phyloP scores from a whole-genome alignment of 306 rosid species.

The Leucaena leucocephala region DNA sequence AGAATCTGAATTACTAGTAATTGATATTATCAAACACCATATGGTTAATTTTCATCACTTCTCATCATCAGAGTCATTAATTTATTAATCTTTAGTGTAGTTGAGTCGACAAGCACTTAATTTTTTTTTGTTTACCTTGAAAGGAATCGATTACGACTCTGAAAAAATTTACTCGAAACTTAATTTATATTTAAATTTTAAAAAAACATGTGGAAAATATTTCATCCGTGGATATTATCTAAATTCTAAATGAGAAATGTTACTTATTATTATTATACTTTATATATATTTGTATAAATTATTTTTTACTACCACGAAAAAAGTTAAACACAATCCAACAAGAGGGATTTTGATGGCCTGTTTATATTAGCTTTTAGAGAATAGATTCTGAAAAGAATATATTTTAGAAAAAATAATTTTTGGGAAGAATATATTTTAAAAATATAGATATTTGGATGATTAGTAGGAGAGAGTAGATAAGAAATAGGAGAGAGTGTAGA shows the following conservation, averaged over 20 bases:
- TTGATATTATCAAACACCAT: too few species aligned
- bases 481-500: too few species aligned
- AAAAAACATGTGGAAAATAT: not conserved
- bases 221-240: not conserved
- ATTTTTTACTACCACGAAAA: not conserved
- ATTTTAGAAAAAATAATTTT: too few species aligned
- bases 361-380: too few species aligned
- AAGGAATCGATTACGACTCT: not conserved
- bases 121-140: not conserved
- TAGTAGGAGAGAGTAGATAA: too few species aligned
- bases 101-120: not conserved
- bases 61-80: not conserved
- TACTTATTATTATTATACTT: too few species aligned
- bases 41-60: not conserved
- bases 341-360: too few species aligned
- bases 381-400: too few species aligned
- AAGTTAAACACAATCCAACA: not conserved
- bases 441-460: too few species aligned
- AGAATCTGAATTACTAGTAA: too few species aligned
- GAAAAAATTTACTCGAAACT: not conserved
- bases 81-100: not conserved
- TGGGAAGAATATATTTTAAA: too few species aligned
- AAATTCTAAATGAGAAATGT: not conserved
- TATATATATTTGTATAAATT: not conserved
- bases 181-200: not conserved